Evolutionary conservation across 1,139 yeast species (phyloP).

Genomic region (Spencermartinsiella ligniputridi): DNA sequence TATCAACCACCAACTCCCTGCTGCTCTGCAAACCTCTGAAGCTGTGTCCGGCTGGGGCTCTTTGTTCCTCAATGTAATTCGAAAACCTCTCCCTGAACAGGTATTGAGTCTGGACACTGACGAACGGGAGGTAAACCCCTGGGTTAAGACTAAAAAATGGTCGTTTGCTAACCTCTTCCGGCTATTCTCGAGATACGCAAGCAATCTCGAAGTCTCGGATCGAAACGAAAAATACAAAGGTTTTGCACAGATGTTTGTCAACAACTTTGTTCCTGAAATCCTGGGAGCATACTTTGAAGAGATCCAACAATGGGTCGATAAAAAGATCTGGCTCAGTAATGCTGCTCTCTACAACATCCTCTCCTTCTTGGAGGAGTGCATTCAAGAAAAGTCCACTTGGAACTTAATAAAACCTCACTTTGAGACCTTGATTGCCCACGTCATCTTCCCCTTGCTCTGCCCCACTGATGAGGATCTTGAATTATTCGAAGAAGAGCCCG

Average conservation of each 20-base stretch:
- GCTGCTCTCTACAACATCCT: conserved; percentile 64
- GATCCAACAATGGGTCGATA: conserved; percentile 68
- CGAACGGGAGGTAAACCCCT: conserved; percentile 46
- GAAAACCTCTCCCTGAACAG: conserved; percentile 52
- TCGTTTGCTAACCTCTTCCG: conserved; percentile 74
- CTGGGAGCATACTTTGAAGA: conserved; percentile 59
- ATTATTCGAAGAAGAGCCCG: conserved; percentile 82
- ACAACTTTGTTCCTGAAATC: conserved; percentile 68
- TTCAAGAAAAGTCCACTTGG: conserved; percentile 69
- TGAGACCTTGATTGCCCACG: conserved; percentile 60
- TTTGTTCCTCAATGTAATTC: conserved; percentile 67
- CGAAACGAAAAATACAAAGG: conserved; percentile 29
- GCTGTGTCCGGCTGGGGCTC: conserved; percentile 68
- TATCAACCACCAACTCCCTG: conserved; percentile 72
- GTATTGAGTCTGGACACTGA: conserved; percentile 45
- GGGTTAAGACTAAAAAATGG: conserved; percentile 89
- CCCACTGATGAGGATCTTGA: conserved; percentile 70
- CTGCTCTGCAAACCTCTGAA: conserved; percentile 53
- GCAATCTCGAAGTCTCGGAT: conserved; percentile 33
- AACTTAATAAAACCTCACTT: conserved; percentile 63
- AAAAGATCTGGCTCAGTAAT: conserved; percentile 63
- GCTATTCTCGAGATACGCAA: conserved; percentile 70
- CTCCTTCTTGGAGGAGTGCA: conserved; percentile 65
- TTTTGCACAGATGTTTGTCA: conserved; percentile 33
- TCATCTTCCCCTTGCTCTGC: conserved; percentile 73